Conservation (phyloP, 306 rosid species). For the Dryas drummondii region DNA sequence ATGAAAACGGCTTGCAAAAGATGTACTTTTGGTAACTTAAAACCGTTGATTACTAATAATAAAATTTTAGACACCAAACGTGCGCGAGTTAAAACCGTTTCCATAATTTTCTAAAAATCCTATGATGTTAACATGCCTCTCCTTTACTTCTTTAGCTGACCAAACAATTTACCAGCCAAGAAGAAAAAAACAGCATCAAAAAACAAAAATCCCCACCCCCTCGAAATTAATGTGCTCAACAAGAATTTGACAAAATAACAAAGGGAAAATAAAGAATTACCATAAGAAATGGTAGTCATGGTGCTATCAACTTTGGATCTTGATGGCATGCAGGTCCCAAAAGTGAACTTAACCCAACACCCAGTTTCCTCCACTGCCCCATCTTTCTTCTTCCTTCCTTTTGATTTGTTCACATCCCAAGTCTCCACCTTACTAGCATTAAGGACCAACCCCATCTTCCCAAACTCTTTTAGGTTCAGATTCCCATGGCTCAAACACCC, state of each 20-base stretch:
- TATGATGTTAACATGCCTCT: conserved; percentile 13
- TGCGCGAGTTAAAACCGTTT: conserved; percentile 3
- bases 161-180: neutral
- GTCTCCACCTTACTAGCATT: conserved; percentile 62
- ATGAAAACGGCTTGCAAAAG: neutral
- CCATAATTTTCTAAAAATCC: neutral
- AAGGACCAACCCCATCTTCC: conserved; percentile 67
- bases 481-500: conserved; percentile 15
- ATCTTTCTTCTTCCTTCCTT: conserved; percentile 45
- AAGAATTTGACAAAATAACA: neutral
- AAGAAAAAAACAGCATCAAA: neutral
- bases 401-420: conserved; percentile 62
- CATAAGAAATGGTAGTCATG: conserved; percentile 49
- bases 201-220: conserved; percentile 1
- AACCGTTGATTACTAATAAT: conserved; percentile 1
- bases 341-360: conserved; percentile 62
- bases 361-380: conserved; percentile 50
- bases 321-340: conserved; percentile 74
- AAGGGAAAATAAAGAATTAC: conserved; percentile 34
- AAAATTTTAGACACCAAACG: conserved; percentile 21
- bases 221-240: conserved; percentile 4
- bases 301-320: conserved; percentile 80
- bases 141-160: conserved; percentile 18
- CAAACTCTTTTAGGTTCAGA: conserved; percentile 20
- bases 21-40: neutral